phyloP scores from a whole-genome alignment of 331 rosid genomes.

The Quercus lobata region DNA sequence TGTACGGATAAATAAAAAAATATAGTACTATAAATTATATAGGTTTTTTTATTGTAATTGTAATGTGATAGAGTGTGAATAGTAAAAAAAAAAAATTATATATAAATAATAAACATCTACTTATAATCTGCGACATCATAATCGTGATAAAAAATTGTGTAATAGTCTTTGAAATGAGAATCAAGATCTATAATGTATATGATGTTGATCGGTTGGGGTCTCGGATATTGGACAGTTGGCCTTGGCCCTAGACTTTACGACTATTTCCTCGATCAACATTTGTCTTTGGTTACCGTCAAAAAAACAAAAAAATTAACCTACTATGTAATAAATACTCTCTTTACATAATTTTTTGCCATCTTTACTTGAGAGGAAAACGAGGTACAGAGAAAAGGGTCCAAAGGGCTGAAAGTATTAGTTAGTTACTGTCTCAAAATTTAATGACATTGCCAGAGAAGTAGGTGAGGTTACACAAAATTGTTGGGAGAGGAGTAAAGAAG shows the following conservation, averaged over 20 bases:
- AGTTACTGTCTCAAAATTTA: constrained; percentile 22
- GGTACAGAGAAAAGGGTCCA: constrained; percentile 3
- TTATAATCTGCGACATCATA: accelerated
- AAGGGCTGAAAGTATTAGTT: background rate
- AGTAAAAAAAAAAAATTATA: too few relatives aligned
- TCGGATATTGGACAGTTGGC: background rate
- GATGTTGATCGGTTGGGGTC: background rate
- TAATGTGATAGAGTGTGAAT: accelerated
- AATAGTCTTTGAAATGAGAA: too few relatives aligned
- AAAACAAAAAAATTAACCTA: too few relatives aligned
- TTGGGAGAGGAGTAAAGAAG: constrained; percentile 37
- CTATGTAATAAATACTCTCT: too few relatives aligned
- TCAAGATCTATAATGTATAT: too few relatives aligned
- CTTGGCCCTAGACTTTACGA: background rate
- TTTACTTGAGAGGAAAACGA: too few relatives aligned
- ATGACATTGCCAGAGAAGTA: constrained; percentile 42
- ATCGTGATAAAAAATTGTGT: too few relatives aligned
- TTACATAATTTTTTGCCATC: too few relatives aligned
- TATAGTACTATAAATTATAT: too few relatives aligned
- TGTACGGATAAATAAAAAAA: too few relatives aligned
- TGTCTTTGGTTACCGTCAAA: background rate
- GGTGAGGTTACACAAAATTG: constrained; percentile 44
- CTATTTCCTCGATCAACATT: background rate
- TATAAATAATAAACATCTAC: accelerated
- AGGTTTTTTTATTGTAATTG: too few relatives aligned